Evolutionary conservation across 306 rosid species (phyloP).

Genomic region (Rosa multiflora): DNA sequence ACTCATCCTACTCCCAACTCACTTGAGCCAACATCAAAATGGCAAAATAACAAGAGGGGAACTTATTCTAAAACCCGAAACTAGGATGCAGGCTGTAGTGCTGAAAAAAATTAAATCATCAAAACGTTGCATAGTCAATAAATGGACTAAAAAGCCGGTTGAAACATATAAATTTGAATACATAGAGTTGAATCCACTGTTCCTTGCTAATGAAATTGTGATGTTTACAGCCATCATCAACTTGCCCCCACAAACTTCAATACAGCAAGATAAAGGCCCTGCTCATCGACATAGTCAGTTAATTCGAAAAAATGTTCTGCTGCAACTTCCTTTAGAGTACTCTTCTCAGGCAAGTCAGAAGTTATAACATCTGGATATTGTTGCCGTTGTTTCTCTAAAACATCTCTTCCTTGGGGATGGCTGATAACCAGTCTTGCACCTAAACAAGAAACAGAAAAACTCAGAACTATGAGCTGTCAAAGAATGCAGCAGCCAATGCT

Average conservation of each 20-base stretch:
- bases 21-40: background rate
- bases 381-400: conserved; percentile 53
- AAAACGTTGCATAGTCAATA: background rate
- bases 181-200: background rate
- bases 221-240: background rate
- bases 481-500: background rate
- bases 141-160: background rate
- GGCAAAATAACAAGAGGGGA: background rate
- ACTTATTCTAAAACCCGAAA: background rate
- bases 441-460: conserved; percentile 24
- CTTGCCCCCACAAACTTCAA: conserved; percentile 40
- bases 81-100: background rate
- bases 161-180: background rate
- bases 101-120: background rate
- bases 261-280: conserved; percentile 68
- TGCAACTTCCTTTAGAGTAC: conserved; percentile 52
- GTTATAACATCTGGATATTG: conserved; percentile 55
- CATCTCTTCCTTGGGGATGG: conserved; percentile 80
- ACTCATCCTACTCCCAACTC: background rate
- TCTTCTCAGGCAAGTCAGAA: conserved; percentile 72
- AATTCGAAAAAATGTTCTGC: conserved; percentile 55
- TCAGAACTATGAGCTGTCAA: conserved; percentile 3
- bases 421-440: conserved; percentile 83
- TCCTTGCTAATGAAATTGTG: conserved; percentile 6
- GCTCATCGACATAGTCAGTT: conserved; percentile 64